phyloP scores from a whole-genome alignment of 768 basidiomycete species.

The Galerina marginata region DNA sequence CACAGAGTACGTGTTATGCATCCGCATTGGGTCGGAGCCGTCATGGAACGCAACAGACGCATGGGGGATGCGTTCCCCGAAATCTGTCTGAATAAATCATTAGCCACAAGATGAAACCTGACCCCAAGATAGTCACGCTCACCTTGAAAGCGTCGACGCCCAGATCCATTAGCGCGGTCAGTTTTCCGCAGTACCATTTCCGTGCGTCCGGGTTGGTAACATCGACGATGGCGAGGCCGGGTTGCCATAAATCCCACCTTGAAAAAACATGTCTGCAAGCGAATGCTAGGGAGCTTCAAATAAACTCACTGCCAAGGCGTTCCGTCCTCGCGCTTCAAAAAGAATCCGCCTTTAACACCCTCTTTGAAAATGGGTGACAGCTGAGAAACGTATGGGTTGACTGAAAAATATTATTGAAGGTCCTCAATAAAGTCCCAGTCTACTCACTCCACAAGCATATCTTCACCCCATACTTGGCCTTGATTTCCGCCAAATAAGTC shows the following conservation, averaged over 20 bases:
- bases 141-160: conserved; percentile 69
- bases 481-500: conserved; percentile 64
- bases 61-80: conserved; percentile 80
- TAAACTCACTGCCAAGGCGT: conserved; percentile 66
- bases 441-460: conserved; percentile 73
- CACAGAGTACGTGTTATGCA: conserved; percentile 76
- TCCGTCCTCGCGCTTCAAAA: conserved; percentile 72
- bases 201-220: conserved; percentile 59
- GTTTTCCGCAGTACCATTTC: conserved; percentile 58
- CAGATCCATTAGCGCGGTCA: conserved; percentile 55
- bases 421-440: not conserved
- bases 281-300: not conserved
- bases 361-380: conserved; percentile 72
- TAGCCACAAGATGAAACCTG: not conserved
- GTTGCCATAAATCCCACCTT: conserved; percentile 38
- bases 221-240: conserved; percentile 63
- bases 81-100: conserved; percentile 59
- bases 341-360: conserved; percentile 67
- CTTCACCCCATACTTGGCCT: conserved; percentile 67
- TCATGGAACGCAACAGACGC: conserved; percentile 65
- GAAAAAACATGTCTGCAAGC: conserved; percentile 5
- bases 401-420: conserved; percentile 32
- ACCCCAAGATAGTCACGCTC: not conserved
- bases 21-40: conserved; percentile 68
- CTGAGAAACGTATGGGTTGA: conserved; percentile 80